These are phyloP conservation scores for Pseudogymnoascus sp. DNA, from an alignment of 2,329 filamentous ascomycete species.

Conservation along the genomic window DNA sequence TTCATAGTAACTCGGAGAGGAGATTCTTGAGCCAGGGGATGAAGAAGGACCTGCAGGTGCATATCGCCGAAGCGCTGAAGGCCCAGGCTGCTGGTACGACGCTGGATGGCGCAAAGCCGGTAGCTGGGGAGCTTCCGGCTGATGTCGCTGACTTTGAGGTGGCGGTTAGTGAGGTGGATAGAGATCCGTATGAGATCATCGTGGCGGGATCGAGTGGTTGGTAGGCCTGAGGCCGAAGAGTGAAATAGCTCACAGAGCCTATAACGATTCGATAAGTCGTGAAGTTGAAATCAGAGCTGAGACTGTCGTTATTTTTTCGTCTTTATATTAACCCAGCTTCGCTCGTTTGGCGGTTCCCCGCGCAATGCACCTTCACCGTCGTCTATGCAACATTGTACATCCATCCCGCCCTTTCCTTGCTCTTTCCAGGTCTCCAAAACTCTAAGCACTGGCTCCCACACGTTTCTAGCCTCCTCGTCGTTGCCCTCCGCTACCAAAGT, in stretches of 20 bases:
- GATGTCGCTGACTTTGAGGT: conserved; percentile 39
- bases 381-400: conserved; percentile 28
- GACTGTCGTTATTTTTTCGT: conserved; percentile 10
- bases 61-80: conserved; percentile 49
- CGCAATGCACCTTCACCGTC: conserved; percentile 27
- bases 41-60: conserved; percentile 52
- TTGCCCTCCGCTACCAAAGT: conserved; percentile 51
- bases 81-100: conserved; percentile 31
- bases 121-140: conserved; percentile 15
- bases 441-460: conserved; percentile 37
- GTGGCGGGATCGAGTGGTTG: conserved; percentile 3
- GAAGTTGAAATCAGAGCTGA: not conserved
- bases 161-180: conserved; percentile 68
- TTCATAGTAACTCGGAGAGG: conserved; percentile 90
- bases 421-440: conserved; percentile 27
- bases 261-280: not conserved
- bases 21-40: conserved; percentile 69
- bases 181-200: conserved; percentile 81
- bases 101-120: conserved; percentile 20
- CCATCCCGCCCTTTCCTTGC: conserved; percentile 26
- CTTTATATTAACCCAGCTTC: conserved; percentile 20
- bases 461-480: conserved; percentile 49
- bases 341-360: conserved; percentile 15
- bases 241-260: not conserved
- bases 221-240: not conserved